Conservation (phyloP, 2,329 filamentous ascomycete genomes). For the Colletotrichum falcatum region DNA sequence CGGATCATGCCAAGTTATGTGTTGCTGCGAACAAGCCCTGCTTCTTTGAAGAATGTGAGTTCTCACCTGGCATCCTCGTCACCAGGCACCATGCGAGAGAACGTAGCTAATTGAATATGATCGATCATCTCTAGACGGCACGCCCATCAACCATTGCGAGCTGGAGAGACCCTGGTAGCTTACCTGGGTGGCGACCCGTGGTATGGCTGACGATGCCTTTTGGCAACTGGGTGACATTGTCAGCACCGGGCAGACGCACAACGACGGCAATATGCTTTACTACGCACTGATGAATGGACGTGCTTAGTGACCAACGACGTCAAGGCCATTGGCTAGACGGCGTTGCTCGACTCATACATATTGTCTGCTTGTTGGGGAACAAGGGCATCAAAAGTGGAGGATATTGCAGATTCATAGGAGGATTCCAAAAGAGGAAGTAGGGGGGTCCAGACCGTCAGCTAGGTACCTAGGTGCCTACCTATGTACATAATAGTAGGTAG, state of each 20-base stretch:
- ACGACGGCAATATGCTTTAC: constrained; percentile 61
- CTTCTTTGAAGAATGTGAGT: constrained; percentile 51
- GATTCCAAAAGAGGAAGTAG: not conserved
- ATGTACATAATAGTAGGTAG: not conserved
- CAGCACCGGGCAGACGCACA: constrained; percentile 55
- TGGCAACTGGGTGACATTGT: constrained; percentile 57
- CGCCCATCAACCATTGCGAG: constrained; percentile 45
- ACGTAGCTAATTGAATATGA: not conserved
- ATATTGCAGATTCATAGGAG: not conserved
- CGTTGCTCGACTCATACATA: not conserved
- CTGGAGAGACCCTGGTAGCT: constrained; percentile 63
- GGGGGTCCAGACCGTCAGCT: too few species aligned
- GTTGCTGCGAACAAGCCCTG: constrained; percentile 47
- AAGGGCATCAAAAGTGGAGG: not conserved
- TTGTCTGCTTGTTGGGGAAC: not conserved
- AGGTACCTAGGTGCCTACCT: not conserved
- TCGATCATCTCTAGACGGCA: constrained; percentile 45
- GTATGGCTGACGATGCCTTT: constrained; percentile 54
- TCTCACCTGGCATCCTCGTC: not conserved
- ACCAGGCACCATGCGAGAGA: too few species aligned
- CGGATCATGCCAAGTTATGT: constrained; percentile 47
- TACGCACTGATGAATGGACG: constrained; percentile 54
- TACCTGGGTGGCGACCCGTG: constrained; percentile 47
- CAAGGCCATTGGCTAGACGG: constrained; percentile 24
- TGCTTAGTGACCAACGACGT: constrained; percentile 61